A percentile compares a stretch with the other conserved stretches of the same genome.
Conservation (phyloP, 2,329 filamentous ascomycete genomes). For the Ophiostoma australiae region DNA sequence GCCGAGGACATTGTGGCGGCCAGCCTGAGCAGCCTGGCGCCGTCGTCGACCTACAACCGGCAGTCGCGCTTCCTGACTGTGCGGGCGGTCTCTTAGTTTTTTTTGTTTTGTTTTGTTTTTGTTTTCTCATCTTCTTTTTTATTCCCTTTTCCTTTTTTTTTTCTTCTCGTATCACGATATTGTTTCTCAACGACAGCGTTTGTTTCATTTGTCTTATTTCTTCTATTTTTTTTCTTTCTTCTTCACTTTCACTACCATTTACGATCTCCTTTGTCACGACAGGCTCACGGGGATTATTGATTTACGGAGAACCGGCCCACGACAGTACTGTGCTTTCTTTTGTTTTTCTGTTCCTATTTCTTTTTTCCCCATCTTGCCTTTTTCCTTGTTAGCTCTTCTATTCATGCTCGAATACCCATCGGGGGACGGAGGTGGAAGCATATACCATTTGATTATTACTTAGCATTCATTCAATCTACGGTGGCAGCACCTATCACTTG, state of each 20-base stretch:
- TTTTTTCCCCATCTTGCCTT: background rate
- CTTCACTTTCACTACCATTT: background rate
- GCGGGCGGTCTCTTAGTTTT: background rate
- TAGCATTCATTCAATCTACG: slow-evolving; percentile 9
- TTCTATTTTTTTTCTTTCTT: background rate
- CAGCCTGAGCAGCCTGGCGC: slow-evolving; percentile 1
- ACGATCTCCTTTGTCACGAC: background rate
- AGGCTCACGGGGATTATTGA: slow-evolving; percentile 1
- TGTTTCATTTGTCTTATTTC: background rate
- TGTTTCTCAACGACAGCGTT: background rate
- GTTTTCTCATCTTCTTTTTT: too few species aligned
- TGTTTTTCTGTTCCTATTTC: background rate
- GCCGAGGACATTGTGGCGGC: slow-evolving; percentile 17
- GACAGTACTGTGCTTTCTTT: background rate
- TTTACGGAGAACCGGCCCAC: slow-evolving; percentile 8
- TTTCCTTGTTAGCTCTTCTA: background rate
- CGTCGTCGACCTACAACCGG: background rate
- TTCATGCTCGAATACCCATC: slow-evolving; percentile 6
- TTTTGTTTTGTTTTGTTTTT: too few species aligned
- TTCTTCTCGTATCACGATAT: background rate
- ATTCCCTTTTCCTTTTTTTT: background rate
- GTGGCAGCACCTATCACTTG: background rate
- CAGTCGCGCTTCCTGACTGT: background rate
- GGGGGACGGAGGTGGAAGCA: slow-evolving; percentile 9
- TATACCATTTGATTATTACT: slow-evolving; percentile 11